These are phyloP conservation scores for Ilyonectria sp. DNA, from an alignment of 2,329 filamentous ascomycete species.

Conservation along the genomic window DNA sequence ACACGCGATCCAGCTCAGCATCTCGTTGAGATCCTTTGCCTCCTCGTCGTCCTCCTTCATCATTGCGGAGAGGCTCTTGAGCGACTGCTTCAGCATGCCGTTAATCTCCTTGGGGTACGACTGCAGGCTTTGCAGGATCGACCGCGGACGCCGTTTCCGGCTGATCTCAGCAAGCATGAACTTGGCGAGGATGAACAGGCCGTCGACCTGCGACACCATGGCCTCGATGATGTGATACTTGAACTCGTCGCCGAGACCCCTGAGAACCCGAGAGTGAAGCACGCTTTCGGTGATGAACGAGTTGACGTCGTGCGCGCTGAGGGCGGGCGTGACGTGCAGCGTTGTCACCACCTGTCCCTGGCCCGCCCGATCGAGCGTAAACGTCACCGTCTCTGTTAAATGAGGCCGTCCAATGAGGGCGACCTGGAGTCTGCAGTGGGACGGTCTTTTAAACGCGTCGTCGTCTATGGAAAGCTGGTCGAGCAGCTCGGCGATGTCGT, in stretches of 20 bases:
- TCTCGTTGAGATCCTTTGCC: conserved; percentile 61
- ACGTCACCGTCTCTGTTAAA: conserved; percentile 56
- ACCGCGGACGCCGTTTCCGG: conserved; percentile 60
- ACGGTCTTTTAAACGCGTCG: conserved; percentile 34
- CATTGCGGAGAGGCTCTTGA: conserved; percentile 58
- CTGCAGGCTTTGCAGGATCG: conserved; percentile 60
- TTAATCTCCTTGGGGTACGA: conserved; percentile 62
- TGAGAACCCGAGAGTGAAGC: conserved; percentile 55
- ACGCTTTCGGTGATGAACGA: conserved; percentile 60
- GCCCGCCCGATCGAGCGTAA: conserved; percentile 52
- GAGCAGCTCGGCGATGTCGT: conserved; percentile 56
- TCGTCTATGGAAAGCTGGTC: conserved; percentile 51
- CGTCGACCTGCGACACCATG: conserved; percentile 60
- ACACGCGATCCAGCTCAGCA: conserved; percentile 63
- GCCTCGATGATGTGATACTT: conserved; percentile 56
- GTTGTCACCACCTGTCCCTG: conserved; percentile 54
- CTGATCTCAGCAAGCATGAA: conserved; percentile 66
- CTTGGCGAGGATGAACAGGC: conserved; percentile 65
- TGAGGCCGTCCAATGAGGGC: conserved; percentile 60
- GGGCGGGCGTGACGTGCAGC: conserved; percentile 60
- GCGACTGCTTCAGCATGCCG: conserved; percentile 59
- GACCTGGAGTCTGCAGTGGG: conserved; percentile 52
- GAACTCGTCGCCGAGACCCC: conserved; percentile 51
- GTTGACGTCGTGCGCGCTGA: conserved; percentile 59
- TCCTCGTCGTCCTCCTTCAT: conserved; percentile 57